Evolutionary conservation across 2,329 filamentous ascomycete genomes (phyloP), one percentile per base, ranked within the genome.

Genomic region (Penicillium sp.): DNA sequence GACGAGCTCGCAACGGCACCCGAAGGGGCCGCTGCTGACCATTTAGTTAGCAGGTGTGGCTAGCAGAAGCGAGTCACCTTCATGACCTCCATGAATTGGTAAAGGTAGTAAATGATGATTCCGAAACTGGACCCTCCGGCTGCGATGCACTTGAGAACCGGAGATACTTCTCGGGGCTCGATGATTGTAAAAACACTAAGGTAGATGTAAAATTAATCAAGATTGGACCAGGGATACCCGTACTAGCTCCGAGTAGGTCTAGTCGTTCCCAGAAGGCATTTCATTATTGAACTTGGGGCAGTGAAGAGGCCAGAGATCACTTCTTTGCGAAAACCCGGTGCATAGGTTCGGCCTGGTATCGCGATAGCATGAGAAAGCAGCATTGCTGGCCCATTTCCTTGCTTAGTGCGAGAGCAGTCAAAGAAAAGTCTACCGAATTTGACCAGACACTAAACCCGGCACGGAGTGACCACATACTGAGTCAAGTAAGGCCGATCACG

Each of bases 121-220:
- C 83, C 82, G 55, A 85, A 22, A 7, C 74, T 79, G 1, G 77
- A 78, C 84, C 83, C 85, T 16, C 82, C 82, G 50, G 77, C 83
- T 2, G 78, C 80, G 0, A 86, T 76, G 56, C 81, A 83, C 0
- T 71, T 81, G 2, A 88, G 75, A 0, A 87, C 85, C 65, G 86
- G 85, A 31, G 79, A 71, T 1, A 67, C 61, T 0, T 82, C 75
- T 6, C 78, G 68, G 35, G 67, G 66, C 67, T 86, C 77, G 58
- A 82, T 67, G 71, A 79, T 81, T 44, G 83, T 78, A 65, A 89
- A 89, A 3, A 78, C 64, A 0, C 70, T 73, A 3, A 86, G 70
- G 3, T 31, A 19, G 16, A 49, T 24, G 85, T 82, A 64, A 89
- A 85, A 69, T 87, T 87, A 75, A 88, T 81, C 33, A 89, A 75